Evolutionary conservation across 345 rosid genomes (phyloP).

Genomic region (Sapria himalayana): DNA sequence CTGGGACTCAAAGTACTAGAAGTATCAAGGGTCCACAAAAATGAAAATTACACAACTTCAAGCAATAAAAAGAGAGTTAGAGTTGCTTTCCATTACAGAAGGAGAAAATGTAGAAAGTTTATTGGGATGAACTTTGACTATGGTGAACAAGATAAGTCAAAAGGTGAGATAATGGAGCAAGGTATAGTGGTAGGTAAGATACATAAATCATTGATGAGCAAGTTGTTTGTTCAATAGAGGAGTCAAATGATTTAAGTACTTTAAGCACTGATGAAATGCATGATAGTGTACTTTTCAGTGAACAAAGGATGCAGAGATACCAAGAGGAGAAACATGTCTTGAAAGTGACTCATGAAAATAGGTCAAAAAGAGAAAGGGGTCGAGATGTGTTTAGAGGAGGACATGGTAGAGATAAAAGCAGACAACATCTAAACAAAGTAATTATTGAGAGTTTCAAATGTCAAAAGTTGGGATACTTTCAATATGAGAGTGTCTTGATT

Average conservation of each 20-base stretch:
- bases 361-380: conserved; percentile 4
- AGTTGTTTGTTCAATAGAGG: no score
- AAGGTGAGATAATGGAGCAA: neutral
- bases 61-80: conserved; percentile 5
- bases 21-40: conserved; percentile 1
- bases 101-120: conserved; percentile 3
- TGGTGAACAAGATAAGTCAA: conserved; percentile 2
- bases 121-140: conserved; percentile 3
- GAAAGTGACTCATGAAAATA: neutral
- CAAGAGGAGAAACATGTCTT: conserved; percentile 5
- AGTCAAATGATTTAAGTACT: no score
- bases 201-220: conserved; percentile 2
- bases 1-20: conserved; percentile 1
- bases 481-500: neutral
- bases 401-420: conserved; percentile 3
- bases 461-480: conserved; percentile 4
- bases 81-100: conserved; percentile 5
- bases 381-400: neutral
- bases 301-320: conserved; percentile 1
- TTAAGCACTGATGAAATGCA: conserved; percentile 4
- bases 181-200: conserved; percentile 4
- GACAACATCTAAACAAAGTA: neutral
- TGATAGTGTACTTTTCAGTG: conserved; percentile 4
- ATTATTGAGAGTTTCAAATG: conserved; percentile 2
- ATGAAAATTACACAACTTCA: conserved; percentile 1